Evolutionary conservation across 139 green algal genomes (phyloP).

Genomic region (Ettlia oleoabundans): DNA sequence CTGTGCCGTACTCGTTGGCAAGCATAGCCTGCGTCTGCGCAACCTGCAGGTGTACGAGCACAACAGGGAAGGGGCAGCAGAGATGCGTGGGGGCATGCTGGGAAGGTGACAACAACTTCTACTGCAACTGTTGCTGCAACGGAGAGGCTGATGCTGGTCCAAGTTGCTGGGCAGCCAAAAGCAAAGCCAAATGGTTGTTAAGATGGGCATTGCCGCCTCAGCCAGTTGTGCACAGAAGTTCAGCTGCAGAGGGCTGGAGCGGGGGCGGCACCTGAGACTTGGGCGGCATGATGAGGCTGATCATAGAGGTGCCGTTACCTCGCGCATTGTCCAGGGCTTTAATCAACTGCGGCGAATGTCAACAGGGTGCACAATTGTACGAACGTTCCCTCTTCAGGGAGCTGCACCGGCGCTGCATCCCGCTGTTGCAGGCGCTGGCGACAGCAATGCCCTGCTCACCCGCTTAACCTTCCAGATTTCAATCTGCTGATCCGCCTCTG

Average conservation of each 20-base stretch:
- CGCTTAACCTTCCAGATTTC: conserved; percentile 96
- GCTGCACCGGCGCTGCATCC: no score
- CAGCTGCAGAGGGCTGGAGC: not conserved
- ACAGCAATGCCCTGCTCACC: conserved; percentile 63
- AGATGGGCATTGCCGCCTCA: no score
- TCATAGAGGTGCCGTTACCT: conserved; percentile 99
- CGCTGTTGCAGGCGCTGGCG: no score
- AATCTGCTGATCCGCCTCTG: conserved; percentile 80
- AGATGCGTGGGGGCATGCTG: no score
- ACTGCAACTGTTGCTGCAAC: no score
- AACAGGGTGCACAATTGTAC: no score
- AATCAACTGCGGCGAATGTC: conserved; percentile 80
- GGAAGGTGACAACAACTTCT: no score
- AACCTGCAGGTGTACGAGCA: conserved; percentile 56
- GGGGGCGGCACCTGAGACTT: conserved; percentile 86
- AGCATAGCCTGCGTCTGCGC: conserved; percentile 96
- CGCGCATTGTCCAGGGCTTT: conserved; percentile 84
- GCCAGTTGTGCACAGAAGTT: not conserved
- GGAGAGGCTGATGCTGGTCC: no score
- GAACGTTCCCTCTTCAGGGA: no score
- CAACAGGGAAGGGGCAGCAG: not conserved
- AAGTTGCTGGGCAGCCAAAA: no score
- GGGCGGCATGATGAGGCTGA: conserved; percentile 97
- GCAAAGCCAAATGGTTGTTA: no score
- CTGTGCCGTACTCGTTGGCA: conserved; percentile 96